A percentile compares a stretch with the other conserved stretches of the same genome.
These are phyloP conservation scores for Cordyceps tenuipes DNA, from an alignment of 2,329 filamentous ascomycete genomes.

Conservation along the genomic window DNA sequence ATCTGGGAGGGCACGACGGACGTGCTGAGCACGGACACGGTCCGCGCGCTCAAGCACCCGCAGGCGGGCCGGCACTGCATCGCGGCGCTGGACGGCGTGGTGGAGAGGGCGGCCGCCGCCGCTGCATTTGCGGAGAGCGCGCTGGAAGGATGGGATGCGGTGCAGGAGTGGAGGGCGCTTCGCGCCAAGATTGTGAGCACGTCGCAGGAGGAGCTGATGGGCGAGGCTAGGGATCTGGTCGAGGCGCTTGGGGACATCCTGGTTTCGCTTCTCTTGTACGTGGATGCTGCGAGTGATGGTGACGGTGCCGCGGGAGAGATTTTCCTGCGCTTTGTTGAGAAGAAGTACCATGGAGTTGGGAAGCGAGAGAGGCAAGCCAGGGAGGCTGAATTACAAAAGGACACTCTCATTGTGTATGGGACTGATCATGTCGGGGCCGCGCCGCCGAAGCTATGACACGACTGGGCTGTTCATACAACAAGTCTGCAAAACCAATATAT, in stretches of 20 bases:
- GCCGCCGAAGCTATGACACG: slow-evolving; percentile 14
- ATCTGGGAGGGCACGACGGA: slow-evolving; percentile 72
- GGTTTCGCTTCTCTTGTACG: slow-evolving; percentile 33
- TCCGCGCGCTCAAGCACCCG: slow-evolving; percentile 39
- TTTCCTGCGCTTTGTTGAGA: slow-evolving; percentile 30
- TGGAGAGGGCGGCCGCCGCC: slow-evolving; percentile 21
- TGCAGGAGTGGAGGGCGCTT: slow-evolving; percentile 32
- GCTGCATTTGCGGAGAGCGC: slow-evolving; percentile 19
- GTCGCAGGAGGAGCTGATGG: slow-evolving; percentile 32
- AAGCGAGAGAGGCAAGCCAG: slow-evolving; percentile 15
- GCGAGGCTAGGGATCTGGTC: slow-evolving; percentile 36
- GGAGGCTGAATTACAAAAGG: slow-evolving; percentile 22
- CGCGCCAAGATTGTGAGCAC: slow-evolving; percentile 28
- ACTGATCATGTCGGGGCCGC: slow-evolving; percentile 3
- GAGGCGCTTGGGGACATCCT: slow-evolving; percentile 37
- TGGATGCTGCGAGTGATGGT: slow-evolving; percentile 31
- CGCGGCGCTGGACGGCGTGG: slow-evolving; percentile 35
- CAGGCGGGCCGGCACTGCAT: slow-evolving; percentile 28
- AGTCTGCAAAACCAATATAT: neutral
- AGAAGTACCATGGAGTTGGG: slow-evolving; percentile 15
- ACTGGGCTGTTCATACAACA: too few species aligned
- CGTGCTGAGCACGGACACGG: slow-evolving; percentile 50
- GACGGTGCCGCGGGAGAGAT: slow-evolving; percentile 31
- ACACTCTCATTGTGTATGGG: slow-evolving; percentile 31
- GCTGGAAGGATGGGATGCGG: slow-evolving; percentile 22